Percentiles rank a stretch among this genome's conserved stretches.
These are phyloP conservation scores for Ramaria sp. DNA, from an alignment of 768 basidiomycete species.

Conservation along the genomic window DNA sequence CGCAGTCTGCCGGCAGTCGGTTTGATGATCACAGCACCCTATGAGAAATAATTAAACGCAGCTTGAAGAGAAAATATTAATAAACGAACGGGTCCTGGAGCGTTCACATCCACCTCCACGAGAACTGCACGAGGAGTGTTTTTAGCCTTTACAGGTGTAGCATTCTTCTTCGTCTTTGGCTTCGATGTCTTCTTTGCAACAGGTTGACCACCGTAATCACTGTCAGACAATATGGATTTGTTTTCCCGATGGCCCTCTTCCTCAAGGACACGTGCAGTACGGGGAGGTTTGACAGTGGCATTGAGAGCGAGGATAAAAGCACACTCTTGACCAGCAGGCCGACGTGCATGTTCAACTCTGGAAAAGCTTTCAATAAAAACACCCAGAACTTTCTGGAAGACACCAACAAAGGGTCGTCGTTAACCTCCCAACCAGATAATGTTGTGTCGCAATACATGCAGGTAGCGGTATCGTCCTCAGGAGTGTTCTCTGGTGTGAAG, in stretches of 20 bases:
- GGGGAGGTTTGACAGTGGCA: background rate
- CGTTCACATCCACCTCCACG: slow-evolving; percentile 5
- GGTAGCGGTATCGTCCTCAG: slow-evolving; percentile 68
- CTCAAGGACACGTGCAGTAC: background rate
- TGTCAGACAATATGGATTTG: background rate
- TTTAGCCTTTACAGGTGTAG: slow-evolving; percentile 6
- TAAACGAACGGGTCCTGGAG: background rate
- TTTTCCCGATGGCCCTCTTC: background rate
- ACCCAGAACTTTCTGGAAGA: background rate
- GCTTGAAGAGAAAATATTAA: background rate
- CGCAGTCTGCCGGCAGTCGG: background rate
- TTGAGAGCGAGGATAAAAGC: slow-evolving; percentile 29
- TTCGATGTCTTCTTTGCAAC: slow-evolving; percentile 5
- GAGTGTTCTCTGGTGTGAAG: slow-evolving; percentile 48
- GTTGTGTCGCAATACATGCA: slow-evolving; percentile 79
- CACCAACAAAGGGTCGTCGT: slow-evolving; percentile 79
- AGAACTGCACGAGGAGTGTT: slow-evolving; percentile 1
- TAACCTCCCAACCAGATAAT: slow-evolving; percentile 78
- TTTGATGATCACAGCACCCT: slow-evolving; percentile 2
- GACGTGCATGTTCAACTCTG: slow-evolving; percentile 60
- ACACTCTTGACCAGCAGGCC: slow-evolving; percentile 45
- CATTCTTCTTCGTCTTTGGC: background rate
- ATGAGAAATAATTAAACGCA: background rate
- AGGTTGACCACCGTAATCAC: background rate
- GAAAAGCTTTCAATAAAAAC: slow-evolving; percentile 9